Percentiles rank a stretch among this genome's conserved stretches.
Evolutionary conservation across 495 filamentous ascomycete genomes (phyloP).

Genomic region (Aspergillus campestris): DNA sequence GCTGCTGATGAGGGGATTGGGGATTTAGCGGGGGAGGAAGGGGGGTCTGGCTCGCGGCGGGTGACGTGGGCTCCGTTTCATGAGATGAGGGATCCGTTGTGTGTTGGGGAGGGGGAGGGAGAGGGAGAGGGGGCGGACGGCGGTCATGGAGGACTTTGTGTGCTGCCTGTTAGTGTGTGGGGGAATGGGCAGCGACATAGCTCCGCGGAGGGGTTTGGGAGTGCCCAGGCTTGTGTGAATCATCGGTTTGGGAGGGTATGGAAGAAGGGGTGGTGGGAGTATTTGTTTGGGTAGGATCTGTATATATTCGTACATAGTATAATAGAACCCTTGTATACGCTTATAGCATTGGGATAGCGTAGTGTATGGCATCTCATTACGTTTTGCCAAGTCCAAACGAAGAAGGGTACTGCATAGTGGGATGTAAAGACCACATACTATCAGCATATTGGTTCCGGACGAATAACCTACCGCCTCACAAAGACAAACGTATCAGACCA

Average conservation of each 20-base stretch:
- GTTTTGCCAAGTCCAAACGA: too few relatives aligned
- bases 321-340: too few relatives aligned
- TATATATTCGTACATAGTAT: too few relatives aligned
- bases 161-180: conserved; percentile 37
- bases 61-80: conserved; percentile 40
- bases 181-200: conserved; percentile 38
- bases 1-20: conserved; percentile 20
- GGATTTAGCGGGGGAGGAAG: conserved; percentile 7
- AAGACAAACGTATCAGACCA: too few relatives aligned
- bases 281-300: conserved; percentile 16
- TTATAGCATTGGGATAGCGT: too few relatives aligned
- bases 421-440: too few relatives aligned
- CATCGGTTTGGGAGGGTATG: conserved; percentile 32
- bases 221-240: conserved; percentile 31
- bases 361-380: too few relatives aligned
- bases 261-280: conserved; percentile 34
- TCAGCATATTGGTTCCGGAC: too few relatives aligned
- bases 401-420: too few relatives aligned
- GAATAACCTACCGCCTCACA: too few relatives aligned
- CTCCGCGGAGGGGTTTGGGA: conserved; percentile 23
- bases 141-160: conserved; percentile 28
- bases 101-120: conserved; percentile 21
- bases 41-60: conserved; percentile 14
- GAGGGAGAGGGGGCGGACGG: conserved; percentile 2
- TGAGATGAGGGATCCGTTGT: conserved; percentile 21